A percentile compares a stretch with the other conserved stretches of the same genome.
phyloP scores from a whole-genome alignment of 2,329 filamentous ascomycete genomes.

The Eutypa lata region DNA sequence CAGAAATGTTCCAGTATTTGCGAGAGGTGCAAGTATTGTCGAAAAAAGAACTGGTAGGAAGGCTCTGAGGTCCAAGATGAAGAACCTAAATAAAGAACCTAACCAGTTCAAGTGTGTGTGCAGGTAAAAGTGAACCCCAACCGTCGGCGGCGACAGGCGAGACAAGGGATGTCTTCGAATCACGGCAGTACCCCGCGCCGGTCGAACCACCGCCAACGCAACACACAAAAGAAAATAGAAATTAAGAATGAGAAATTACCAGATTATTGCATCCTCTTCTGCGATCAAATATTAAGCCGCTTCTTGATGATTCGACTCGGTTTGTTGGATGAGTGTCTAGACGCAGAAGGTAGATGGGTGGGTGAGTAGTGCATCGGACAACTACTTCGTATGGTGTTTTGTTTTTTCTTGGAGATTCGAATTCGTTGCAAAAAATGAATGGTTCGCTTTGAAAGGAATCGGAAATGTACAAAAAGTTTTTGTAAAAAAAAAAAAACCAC shows the following conservation, averaged over 20 bases:
- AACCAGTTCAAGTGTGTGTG: no score
- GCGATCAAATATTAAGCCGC: not conserved
- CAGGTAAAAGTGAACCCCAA: no score
- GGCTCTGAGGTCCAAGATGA: no score
- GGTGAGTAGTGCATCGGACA: not conserved
- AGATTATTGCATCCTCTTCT: not conserved
- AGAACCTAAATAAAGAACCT: no score
- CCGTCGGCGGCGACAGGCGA: no score
- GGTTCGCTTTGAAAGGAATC: not conserved
- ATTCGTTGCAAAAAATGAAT: not conserved
- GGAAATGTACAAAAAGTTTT: slow-evolving; percentile 5
- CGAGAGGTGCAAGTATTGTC: no score
- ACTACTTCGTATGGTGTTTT: not conserved
- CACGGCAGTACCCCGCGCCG: not conserved
- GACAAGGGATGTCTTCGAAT: not conserved
- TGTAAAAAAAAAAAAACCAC: no score
- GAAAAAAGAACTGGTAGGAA: no score
- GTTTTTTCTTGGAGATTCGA: not conserved
- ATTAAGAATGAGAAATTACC: not conserved
- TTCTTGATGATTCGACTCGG: not conserved
- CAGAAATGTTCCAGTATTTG: no score
- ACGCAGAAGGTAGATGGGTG: not conserved
- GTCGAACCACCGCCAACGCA: not conserved
- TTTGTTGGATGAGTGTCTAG: no score
- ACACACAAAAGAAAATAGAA: not conserved